These are phyloP conservation scores for Suillus occidentalis DNA, from an alignment of 768 basidiomycete species.

Conservation along the genomic window DNA sequence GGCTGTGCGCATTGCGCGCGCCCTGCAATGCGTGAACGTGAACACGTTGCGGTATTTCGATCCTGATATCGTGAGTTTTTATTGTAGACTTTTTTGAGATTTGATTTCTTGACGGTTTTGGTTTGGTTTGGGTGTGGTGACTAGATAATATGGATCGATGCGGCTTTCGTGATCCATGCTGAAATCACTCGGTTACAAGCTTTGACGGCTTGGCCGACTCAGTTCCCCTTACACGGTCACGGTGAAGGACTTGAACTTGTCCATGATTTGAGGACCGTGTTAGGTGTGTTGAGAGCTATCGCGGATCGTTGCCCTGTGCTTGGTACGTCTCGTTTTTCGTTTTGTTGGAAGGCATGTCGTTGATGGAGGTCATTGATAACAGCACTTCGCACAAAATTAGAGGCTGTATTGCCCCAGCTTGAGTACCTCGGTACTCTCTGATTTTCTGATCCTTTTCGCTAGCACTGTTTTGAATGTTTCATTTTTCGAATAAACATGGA, in stretches of 20 bases:
- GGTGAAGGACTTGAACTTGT: no score
- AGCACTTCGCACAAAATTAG: conserved; percentile 26
- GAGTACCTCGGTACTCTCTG: not conserved
- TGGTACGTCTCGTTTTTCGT: conserved; percentile 17
- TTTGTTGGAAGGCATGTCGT: not conserved
- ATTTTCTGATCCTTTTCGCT: not conserved
- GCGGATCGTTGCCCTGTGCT: conserved; percentile 18
- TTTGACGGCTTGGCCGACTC: conserved; percentile 2
- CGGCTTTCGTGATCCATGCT: conserved; percentile 23
- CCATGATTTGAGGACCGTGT: conserved; percentile 18
- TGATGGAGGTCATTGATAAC: not conserved
- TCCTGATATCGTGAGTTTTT: conserved; percentile 13
- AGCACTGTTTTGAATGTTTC: not conserved
- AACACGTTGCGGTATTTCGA: conserved; percentile 5
- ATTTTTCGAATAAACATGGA: not conserved
- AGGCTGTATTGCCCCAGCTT: conserved; percentile 21
- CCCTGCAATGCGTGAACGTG: conserved; percentile 15
- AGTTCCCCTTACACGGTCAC: not conserved
- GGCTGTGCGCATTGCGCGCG: conserved; percentile 15
- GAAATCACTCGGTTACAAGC: conserved; percentile 22
- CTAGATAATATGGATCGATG: conserved; percentile 25
- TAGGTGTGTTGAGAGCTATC: conserved; percentile 16
- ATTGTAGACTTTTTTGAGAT: no score
- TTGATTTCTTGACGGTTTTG: no score
- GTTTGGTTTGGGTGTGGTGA: no score